Evolutionary conservation across 306 rosid genomes (phyloP), one percentile per base, ranked within the genome.

Genomic region (Rosa chinensis): DNA sequence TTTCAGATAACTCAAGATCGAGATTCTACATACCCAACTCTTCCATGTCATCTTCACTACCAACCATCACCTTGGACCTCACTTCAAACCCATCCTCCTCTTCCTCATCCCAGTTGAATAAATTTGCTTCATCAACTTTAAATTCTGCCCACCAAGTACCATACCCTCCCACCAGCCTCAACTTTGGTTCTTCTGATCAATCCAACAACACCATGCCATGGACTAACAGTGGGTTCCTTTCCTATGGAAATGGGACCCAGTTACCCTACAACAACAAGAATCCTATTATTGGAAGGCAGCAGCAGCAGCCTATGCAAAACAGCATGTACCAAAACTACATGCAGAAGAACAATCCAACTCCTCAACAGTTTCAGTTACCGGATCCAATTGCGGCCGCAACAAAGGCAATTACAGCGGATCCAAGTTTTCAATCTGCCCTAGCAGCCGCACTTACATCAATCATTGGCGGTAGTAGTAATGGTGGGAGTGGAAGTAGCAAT

Each of bases 11-110:
- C 72, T 78, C 89, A 37, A 89, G 87, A 74, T 63, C 83, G 14
- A 76, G 73, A 14, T 32, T 89, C 82, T 88, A 86, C 92, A 20
- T 87, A 14, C 82, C 92, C 55, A 89, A 84, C 80, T 86, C 97
- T 76, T 79, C 96, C n/a, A 70, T 81, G 90, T 83, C 90, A 63
- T 83, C 90, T 74, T 84, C 97, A 25, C 87, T 81, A 74, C 99
- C 98, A 70, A 95, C 96, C 39, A 89, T 93, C 89, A 95, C 98
- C 43, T 85, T 95, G 8, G 98, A 93, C 88, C 97, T 95, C 77
- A 95, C 97, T 78, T 87, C 97, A 77, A 85, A 79, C 20, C 86
- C 92, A 17, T 72, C 82, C 47, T 18, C 89, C 50, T 87, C 93
- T 23, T 74, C 82, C 9, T 45, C 21, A 8, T 77, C 92, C 20